Base-by-base conservation (phyloP, 805 yeast genomes). In the Metschnikowia cubensis region DNA sequence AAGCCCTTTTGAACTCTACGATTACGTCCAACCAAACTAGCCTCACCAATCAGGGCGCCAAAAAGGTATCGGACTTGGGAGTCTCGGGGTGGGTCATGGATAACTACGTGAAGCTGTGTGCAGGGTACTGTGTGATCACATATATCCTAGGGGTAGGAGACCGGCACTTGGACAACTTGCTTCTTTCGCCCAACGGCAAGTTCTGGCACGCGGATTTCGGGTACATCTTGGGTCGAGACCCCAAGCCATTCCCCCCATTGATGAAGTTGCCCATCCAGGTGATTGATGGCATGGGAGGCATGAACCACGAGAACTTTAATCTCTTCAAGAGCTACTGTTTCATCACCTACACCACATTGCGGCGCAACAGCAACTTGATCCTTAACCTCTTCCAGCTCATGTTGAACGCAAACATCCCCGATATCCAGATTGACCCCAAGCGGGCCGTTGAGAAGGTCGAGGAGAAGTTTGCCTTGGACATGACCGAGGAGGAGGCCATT, bases 161-260 rank as follows among this genome's bases (percentile, higher is more conserved):
- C 68, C 79, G 99, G 50, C 99, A 94, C 71, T 73, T 94, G 55
- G 99, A 94, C 62, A 94, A 94, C 61, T 70, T 94, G 55, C 74
- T 94, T 41, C 77, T 89, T 35, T 87, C 84, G 46, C 89, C 83
- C 54, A 71, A 54, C 86, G 92, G 77, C 85, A 88, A 83, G 59
- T 94, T 94, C 64, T 92, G 96, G 81, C 99, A 94, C 68, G 97
- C 96, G 1, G 99, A 94, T 68, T 94, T 89, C 67, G 99, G 99
- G 1, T 94, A 94, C 62, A 92, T 94, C 45, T 71, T 94, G 48
- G 99, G 99, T 0, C 84, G 91, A 47, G 99, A 94, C 66, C 99
- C 99, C 2, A 94, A 94, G 65, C 98, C 98, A 13, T 94, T 94
- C 69, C 98, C 99, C 13, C 99, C 99, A 1, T 76, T 92, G 70